phyloP scores from a whole-genome alignment of 2,329 filamentous ascomycete genomes.

The Ceratocystis colombiana region DNA sequence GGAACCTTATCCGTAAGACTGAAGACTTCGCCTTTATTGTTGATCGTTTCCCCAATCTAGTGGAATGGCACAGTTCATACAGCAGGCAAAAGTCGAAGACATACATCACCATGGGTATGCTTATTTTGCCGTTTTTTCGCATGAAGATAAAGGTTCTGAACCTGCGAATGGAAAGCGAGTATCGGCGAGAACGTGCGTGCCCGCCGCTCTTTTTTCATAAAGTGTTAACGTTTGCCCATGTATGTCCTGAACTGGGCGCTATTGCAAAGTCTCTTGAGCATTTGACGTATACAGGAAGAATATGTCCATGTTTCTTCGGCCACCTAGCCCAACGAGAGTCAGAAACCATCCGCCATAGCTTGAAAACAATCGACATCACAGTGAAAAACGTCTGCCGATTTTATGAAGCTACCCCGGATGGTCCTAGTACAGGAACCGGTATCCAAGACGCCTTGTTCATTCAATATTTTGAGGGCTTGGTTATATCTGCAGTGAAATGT shows the following conservation, averaged over 20 bases:
- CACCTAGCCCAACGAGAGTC: slow-evolving; percentile 35
- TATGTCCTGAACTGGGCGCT: slow-evolving; percentile 54
- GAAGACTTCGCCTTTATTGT: slow-evolving; percentile 54
- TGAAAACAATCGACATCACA: slow-evolving; percentile 56
- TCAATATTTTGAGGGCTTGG: slow-evolving; percentile 57
- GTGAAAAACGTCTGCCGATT: slow-evolving; percentile 63
- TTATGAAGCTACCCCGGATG: slow-evolving; percentile 30
- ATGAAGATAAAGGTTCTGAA: slow-evolving; percentile 51
- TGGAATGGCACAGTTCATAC: slow-evolving; percentile 53
- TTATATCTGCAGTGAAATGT: slow-evolving; percentile 52
- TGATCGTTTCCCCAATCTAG: slow-evolving; percentile 54
- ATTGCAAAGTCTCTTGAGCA: slow-evolving; percentile 54
- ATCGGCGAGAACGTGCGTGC: slow-evolving; percentile 52
- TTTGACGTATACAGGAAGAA: slow-evolving; percentile 60
- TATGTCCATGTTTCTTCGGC: slow-evolving; percentile 61
- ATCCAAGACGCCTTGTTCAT: slow-evolving; percentile 66
- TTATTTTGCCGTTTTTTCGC: slow-evolving; percentile 50
- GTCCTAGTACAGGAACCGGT: slow-evolving; percentile 54
- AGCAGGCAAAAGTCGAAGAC: slow-evolving; percentile 65
- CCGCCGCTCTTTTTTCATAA: slow-evolving; percentile 54
- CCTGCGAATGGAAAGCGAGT: slow-evolving; percentile 62
- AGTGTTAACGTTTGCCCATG: slow-evolving; percentile 49
- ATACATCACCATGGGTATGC: slow-evolving; percentile 54
- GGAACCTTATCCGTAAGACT: slow-evolving; percentile 60
- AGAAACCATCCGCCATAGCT: not conserved